These are phyloP conservation scores for Microascus cirrosus DNA, from an alignment of 2,329 filamentous ascomycete genomes.

Conservation along the genomic window DNA sequence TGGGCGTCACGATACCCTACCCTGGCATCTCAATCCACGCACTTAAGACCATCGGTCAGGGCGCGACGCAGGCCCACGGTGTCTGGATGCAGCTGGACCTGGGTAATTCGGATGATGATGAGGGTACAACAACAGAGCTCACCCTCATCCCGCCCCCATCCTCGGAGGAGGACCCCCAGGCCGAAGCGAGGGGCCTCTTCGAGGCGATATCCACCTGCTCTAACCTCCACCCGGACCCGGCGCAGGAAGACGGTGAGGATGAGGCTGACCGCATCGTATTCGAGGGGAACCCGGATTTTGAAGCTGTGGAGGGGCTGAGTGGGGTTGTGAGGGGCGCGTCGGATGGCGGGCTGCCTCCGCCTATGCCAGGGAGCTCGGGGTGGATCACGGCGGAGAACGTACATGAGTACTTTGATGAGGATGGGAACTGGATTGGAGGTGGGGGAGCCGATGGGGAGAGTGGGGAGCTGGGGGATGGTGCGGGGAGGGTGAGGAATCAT, in stretches of 20 bases:
- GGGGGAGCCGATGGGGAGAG: constrained; percentile 29
- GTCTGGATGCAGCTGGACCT: constrained; percentile 62
- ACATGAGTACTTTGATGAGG: constrained; percentile 67
- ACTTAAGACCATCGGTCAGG: constrained; percentile 38
- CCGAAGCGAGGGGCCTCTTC: constrained; percentile 39
- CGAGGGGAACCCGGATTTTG: constrained; percentile 36
- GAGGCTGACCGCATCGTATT: constrained; percentile 45
- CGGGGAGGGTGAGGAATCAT: constrained; percentile 42
- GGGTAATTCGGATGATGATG: constrained; percentile 41
- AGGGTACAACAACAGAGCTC: constrained; percentile 56
- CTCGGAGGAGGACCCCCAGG: constrained; percentile 15
- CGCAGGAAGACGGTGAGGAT: constrained; percentile 46
- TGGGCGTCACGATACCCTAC: constrained; percentile 61
- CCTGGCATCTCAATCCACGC: constrained; percentile 66
- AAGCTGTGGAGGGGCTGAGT: constrained; percentile 43
- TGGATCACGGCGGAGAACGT: constrained; percentile 94
- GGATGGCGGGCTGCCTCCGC: constrained; percentile 46
- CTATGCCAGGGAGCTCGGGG: constrained; percentile 61
- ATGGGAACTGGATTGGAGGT: constrained; percentile 62
- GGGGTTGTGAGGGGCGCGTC: constrained; percentile 38
- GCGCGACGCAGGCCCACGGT: constrained; percentile 26
- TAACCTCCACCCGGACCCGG: constrained; percentile 63
- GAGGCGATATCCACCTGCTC: constrained; percentile 63
- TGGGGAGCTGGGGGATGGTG: constrained; percentile 50
- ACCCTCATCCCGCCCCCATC: constrained; percentile 44